Evolutionary conservation across 2,329 filamentous ascomycete species (phyloP), one percentile per base, ranked within the genome.

Genomic region (Aspergillus novofumigatus): DNA sequence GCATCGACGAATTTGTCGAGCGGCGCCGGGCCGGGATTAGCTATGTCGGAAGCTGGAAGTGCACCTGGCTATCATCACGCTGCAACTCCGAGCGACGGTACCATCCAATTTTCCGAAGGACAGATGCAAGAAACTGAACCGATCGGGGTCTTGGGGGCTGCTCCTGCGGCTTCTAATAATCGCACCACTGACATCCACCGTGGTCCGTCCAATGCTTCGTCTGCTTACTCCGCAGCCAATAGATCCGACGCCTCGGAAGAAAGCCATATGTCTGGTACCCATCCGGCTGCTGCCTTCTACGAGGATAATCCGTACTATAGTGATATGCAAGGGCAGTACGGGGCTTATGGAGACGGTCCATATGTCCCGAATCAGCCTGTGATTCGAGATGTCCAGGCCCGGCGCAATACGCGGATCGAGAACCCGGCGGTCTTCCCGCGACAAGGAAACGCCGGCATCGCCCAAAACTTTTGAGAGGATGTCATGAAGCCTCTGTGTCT

Each of bases 361-460:
- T 84, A 83, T 61, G 81, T 80, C 42, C 77, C 76, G 42, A 71
- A 64, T 25, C 88, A 90, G 68, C 92, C 94, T 1, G 84, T 99
- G 53, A 97, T 99, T 62, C 86, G 92, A 55, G 94, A 99, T 73
- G 94, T 97, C 63, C 88, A 89, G 62, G 94, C 94, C 28, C 83
- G 94, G 65, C 86, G 94, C 63, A 97, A 97, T 77, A 97, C 94
- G 11, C 86, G 92, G 60, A 97, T 99, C 69, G 92, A 97, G 78
- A 96, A 89, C 71, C 88, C 91, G 2, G 85, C 90, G 48, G 90
- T 94, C 61, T 95, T 90, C 68, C 92, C 93, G 10, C 91, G 95
- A 70, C 92, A 96, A 78, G 86, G 85, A 35, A 96, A 90, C 67
- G 91, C 91, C 42, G 94, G 94, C 58, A 97, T 99, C 68, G 90